Percentiles rank a stretch among this genome's conserved stretches.
Conservation (phyloP, 2,329 filamentous ascomycete genomes). For the Aspergillus fischeri region DNA sequence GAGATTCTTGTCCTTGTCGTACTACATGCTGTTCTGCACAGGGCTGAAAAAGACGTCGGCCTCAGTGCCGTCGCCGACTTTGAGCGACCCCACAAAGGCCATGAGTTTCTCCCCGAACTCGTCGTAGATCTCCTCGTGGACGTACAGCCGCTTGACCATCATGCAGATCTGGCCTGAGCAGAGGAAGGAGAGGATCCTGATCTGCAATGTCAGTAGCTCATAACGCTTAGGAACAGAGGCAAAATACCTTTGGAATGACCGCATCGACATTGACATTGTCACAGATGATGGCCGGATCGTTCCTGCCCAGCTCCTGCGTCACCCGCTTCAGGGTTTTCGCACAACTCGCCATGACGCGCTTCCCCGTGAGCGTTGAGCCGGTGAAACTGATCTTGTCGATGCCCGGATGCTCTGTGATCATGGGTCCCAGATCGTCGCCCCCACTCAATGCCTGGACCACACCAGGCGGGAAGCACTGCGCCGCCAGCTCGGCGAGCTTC, state of each 20-base stretch:
- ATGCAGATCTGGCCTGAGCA: constrained; percentile 56
- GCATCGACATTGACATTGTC: constrained; percentile 49
- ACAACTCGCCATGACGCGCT: constrained; percentile 48
- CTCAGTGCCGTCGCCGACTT: constrained; percentile 38
- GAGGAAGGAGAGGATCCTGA: constrained; percentile 48
- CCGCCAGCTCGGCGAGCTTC: constrained; percentile 50
- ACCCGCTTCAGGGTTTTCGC: constrained; percentile 52
- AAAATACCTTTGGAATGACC: constrained; percentile 35
- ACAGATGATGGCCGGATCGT: constrained; percentile 53
- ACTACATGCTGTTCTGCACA: constrained; percentile 63
- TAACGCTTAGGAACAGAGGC: neutral
- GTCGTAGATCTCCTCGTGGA: constrained; percentile 58
- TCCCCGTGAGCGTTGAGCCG: constrained; percentile 50
- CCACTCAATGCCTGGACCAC: constrained; percentile 55
- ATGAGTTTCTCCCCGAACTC: constrained; percentile 48
- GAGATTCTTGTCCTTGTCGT: constrained; percentile 54
- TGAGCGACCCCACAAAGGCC: constrained; percentile 42
- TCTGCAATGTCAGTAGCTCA: constrained; percentile 16
- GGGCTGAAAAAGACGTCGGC: constrained; percentile 53
- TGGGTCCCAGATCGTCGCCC: constrained; percentile 51
- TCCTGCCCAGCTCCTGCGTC: constrained; percentile 53
- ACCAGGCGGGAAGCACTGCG: constrained; percentile 50
- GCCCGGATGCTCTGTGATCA: constrained; percentile 51
- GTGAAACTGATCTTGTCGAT: constrained; percentile 59
- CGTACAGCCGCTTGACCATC: constrained; percentile 56